Evolutionary conservation across 305 asterid species (phyloP), one percentile per base, ranked within the genome.

Genomic region (Fraxinus floribunda): DNA sequence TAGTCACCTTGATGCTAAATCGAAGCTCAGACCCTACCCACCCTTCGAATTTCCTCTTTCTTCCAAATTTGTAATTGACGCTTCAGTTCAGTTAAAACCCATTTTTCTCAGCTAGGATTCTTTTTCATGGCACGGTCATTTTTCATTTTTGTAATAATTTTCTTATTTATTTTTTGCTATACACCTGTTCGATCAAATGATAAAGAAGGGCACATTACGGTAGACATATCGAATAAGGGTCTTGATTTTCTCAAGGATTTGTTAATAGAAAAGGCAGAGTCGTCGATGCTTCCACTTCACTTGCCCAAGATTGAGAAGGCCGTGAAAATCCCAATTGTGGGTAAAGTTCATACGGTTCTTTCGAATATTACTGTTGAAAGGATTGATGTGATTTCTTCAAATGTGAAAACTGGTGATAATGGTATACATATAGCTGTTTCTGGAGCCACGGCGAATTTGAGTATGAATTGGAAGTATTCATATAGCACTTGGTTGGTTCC

Each of bases 381-480:
- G 13, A 88, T 95, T 7, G 81, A 90, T 80, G 95, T 90, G 41
- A 88, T 90, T 66, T 89, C 93, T 16, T 95, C 99, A 3, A 88
- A 91, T 79, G 86, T 94, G 44, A 87, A 81, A 88, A 77, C 90
- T 75, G 97, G 97, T 29, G 97, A 93, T 84, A 77, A 75, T 22
- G 98, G 97, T 34, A 84, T 93, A 7, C 81, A 90, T 64, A 86
- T 96, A 4, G 92, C 86, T 84, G 93, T 92, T 77, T 89, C 97
- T 82, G 98, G 93, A 2, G 98, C 98, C 52, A 94, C 97, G 7
- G 99, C 97, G 0, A 90, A 92, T 88, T 73, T 96, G 90, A 91
- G 93, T 81, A 77, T 92, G 97, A 82, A 87, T 83, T 96, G 99
- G 99, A 81, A 83, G 88, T 94, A 96, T 88, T 85, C 93, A 0